Evolutionary conservation across 306 rosid genomes (phyloP).

Genomic region (Corylus avellana): DNA sequence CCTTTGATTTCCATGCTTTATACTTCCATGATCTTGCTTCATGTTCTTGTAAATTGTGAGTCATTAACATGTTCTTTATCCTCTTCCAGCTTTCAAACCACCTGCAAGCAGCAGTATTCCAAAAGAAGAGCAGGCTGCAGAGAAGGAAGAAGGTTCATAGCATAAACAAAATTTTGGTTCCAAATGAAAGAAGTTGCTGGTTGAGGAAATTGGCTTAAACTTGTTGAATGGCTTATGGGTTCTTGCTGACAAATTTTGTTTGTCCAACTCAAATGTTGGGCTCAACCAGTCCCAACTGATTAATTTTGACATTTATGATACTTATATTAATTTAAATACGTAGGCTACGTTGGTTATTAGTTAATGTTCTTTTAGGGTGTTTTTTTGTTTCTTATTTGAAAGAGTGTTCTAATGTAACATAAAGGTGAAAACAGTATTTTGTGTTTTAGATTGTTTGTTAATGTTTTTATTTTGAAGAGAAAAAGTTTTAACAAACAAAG

Average conservation of each 20-base stretch:
- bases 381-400: no score
- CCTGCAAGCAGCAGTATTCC: slow-evolving; percentile 29
- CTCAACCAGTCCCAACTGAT: slow-evolving; percentile 25
- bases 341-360: no score
- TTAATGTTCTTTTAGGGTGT: no score
- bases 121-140: slow-evolving; percentile 30
- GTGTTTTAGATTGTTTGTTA: no score
- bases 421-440: no score
- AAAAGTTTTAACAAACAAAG: no score
- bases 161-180: slow-evolving; percentile 22
- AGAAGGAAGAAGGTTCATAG: slow-evolving; percentile 25
- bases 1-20: neutral
- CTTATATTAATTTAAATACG: neutral
- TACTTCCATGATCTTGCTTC: neutral
- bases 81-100: slow-evolving; percentile 37
- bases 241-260: neutral
- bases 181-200: slow-evolving; percentile 18
- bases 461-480: no score
- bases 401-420: no score
- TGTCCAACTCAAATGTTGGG: neutral
- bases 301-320: slow-evolving; percentile 29
- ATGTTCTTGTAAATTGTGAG: neutral
- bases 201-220: slow-evolving; percentile 10
- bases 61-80: neutral
- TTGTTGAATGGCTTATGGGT: neutral